These are phyloP conservation scores for Fusarium liriodendri DNA, from an alignment of 2,329 filamentous ascomycete genomes.

Conservation along the genomic window DNA sequence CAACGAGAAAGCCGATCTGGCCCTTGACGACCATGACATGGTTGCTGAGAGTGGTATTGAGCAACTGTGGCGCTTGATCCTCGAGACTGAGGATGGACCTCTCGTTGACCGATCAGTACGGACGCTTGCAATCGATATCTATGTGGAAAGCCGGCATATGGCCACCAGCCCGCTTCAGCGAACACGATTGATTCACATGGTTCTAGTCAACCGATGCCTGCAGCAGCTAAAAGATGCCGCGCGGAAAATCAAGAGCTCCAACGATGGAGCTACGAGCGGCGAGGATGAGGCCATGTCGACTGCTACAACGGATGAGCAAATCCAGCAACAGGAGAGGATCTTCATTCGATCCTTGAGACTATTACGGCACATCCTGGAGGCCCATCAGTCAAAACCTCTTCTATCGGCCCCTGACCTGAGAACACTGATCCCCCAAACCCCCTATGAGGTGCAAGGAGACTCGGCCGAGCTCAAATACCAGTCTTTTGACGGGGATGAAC, in stretches of 20 bases:
- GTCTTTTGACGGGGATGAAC: constrained; percentile 71
- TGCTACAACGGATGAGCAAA: constrained; percentile 59
- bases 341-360: constrained; percentile 78
- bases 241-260: constrained; percentile 59
- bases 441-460: constrained; percentile 69
- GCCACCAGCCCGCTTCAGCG: constrained; percentile 60
- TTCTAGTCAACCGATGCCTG: constrained; percentile 79
- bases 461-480: constrained; percentile 78
- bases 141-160: constrained; percentile 70
- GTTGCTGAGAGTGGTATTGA: constrained; percentile 69
- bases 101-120: constrained; percentile 77
- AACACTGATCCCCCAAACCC: constrained; percentile 62
- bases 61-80: constrained; percentile 84
- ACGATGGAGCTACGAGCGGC: constrained; percentile 54
- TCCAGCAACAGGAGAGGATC: constrained; percentile 63
- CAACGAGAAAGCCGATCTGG: constrained; percentile 55
- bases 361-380: constrained; percentile 73
- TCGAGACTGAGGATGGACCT: constrained; percentile 72
- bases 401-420: constrained; percentile 69
- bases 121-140: constrained; percentile 77
- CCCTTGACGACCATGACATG: constrained; percentile 63
- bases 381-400: constrained; percentile 70
- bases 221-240: constrained; percentile 75
- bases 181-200: constrained; percentile 71
- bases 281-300: constrained; percentile 67